These are phyloP conservation scores for Speleostelium caveatum DNA, from an alignment of 78 protist species.

Conservation along the genomic window DNA sequence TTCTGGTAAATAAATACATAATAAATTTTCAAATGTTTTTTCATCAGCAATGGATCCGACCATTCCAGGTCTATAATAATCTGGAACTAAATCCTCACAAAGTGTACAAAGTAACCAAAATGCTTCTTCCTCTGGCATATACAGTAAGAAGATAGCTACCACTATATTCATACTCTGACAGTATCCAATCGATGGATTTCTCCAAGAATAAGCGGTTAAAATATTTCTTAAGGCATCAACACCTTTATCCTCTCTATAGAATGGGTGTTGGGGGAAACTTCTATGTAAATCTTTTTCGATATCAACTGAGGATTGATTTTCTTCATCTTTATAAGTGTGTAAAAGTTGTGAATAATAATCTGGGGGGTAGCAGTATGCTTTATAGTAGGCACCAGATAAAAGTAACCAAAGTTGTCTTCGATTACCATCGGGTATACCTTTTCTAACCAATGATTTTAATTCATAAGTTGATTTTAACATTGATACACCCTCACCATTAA, in stretches of 20 bases:
- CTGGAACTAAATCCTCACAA: conserved; percentile 73
- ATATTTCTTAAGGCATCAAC: conserved; percentile 74
- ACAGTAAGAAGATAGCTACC: conserved; percentile 53
- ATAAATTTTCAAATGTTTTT: conserved; percentile 42
- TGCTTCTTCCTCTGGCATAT: conserved; percentile 63
- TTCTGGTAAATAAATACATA: conserved; percentile 8
- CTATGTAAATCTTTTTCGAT: conserved; percentile 65
- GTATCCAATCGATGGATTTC: conserved; percentile 80
- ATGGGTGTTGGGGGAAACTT: conserved; percentile 88
- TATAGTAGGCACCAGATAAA: conserved; percentile 54
- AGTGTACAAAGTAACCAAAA: conserved; percentile 67
- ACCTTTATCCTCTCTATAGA: conserved; percentile 70
- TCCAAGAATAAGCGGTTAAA: conserved; percentile 68
- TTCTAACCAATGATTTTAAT: conserved; percentile 27
- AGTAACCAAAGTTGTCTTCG: conserved; percentile 64
- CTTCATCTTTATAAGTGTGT: conserved; percentile 14
- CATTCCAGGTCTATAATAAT: conserved; percentile 75
- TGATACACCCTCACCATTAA: conserved; percentile 43
- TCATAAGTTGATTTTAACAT: conserved; percentile 55
- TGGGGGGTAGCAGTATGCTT: conserved; percentile 33
- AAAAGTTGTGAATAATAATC: conserved; percentile 28
- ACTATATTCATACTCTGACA: conserved; percentile 84
- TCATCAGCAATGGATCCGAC: conserved; percentile 81
- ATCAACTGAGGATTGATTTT: conserved; percentile 21
- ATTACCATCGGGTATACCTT: conserved; percentile 38